phyloP scores from a whole-genome alignment of 345 rosid species.

The Corchorus capsularis region DNA sequence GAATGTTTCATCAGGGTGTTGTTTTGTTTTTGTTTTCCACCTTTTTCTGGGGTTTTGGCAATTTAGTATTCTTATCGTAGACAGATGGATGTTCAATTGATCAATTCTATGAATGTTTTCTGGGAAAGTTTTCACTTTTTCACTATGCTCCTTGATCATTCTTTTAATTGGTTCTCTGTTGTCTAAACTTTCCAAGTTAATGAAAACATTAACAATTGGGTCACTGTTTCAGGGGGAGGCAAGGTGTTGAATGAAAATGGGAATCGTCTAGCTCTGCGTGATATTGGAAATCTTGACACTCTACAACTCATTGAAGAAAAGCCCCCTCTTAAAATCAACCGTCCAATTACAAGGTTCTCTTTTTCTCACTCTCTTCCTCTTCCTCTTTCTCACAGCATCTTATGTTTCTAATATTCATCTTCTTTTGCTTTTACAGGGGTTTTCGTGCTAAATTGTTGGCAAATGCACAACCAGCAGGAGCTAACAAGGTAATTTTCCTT shows the following conservation, averaged over 20 bases:
- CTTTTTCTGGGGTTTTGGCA: too few species aligned
- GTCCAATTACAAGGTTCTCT: conserved; percentile 27
- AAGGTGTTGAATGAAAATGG: conserved; percentile 10
- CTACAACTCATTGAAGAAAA: conserved; percentile 6
- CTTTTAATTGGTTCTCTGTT: neutral
- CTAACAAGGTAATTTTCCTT: conserved; percentile 10
- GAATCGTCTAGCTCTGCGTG: conserved; percentile 16
- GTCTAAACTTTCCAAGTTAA: neutral
- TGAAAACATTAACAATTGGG: neutral
- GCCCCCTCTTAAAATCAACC: conserved; percentile 3
- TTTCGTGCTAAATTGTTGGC: conserved; percentile 21
- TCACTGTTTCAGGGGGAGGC: conserved; percentile 10
- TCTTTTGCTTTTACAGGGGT: conserved; percentile 12
- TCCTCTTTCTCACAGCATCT: neutral
- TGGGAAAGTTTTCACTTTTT: neutral
- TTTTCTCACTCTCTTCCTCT: neutral
- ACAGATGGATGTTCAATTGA: too few species aligned
- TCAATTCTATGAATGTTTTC: neutral
- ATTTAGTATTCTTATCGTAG: too few species aligned
- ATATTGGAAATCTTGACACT: conserved; percentile 20
- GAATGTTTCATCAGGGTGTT: too few species aligned
- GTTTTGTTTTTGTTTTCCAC: too few species aligned
- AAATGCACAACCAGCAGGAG: conserved; percentile 16
- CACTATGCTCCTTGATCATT: neutral
- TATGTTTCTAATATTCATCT: neutral